These are phyloP conservation scores for Scedosporium aurantiacum DNA, from an alignment of 2,329 filamentous ascomycete genomes.

Conservation along the genomic window DNA sequence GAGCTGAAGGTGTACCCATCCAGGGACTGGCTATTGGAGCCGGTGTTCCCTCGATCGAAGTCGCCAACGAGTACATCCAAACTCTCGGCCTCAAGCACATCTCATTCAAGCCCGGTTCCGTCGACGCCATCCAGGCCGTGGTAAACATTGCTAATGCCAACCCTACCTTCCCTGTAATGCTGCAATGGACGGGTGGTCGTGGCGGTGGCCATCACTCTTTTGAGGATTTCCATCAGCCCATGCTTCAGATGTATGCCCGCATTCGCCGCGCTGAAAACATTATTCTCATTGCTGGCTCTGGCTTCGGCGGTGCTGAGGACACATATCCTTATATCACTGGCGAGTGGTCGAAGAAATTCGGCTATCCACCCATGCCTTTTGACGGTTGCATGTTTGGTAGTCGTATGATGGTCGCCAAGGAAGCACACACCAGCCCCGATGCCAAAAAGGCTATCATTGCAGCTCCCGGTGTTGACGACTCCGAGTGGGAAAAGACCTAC, in stretches of 20 bases:
- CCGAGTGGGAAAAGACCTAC: constrained; percentile 86
- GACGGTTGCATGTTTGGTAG: constrained; percentile 86
- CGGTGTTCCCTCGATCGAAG: constrained; percentile 85
- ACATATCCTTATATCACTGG: constrained; percentile 89
- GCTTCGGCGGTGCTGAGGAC: constrained; percentile 81
- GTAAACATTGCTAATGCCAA: constrained; percentile 94
- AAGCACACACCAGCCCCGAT: constrained; percentile 75
- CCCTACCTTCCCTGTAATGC: constrained; percentile 79
- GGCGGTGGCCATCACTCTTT: constrained; percentile 91
- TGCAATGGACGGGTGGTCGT: constrained; percentile 92
- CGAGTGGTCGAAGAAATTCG: constrained; percentile 75
- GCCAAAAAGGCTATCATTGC: constrained; percentile 87
- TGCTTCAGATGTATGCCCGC: constrained; percentile 81
- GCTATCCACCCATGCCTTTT: constrained; percentile 87
- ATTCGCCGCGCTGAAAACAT: constrained; percentile 81
- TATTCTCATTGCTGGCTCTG: constrained; percentile 79
- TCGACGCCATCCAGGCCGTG: constrained; percentile 77
- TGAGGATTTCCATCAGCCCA: constrained; percentile 89
- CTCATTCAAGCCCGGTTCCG: constrained; percentile 83
- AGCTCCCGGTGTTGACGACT: constrained; percentile 70
- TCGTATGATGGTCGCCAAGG: constrained; percentile 90
- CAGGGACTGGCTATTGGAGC: constrained; percentile 88
- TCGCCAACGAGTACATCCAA: constrained; percentile 87
- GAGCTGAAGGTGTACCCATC: constrained; percentile 78
- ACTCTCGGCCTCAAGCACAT: constrained; percentile 91